Conservation (phyloP, 2,329 filamentous ascomycete genomes). For the Elsinoe batatas region DNA sequence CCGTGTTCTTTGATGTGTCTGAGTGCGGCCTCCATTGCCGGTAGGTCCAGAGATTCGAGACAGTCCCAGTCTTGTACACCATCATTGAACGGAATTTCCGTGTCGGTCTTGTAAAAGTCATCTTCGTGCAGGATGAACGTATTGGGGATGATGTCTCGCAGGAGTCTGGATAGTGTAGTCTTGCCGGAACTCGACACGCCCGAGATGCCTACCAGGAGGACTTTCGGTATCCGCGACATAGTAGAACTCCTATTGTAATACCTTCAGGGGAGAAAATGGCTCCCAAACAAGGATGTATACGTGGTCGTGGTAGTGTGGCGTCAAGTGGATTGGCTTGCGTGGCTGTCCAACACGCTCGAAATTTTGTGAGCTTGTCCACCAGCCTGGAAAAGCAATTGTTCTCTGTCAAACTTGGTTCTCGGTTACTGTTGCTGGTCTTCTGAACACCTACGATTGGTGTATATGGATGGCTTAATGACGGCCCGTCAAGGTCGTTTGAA, state of each 20-base stretch:
- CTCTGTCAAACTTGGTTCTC: not conserved
- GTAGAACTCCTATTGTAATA: not conserved
- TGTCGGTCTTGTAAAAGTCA: conserved; percentile 84
- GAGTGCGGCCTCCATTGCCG: conserved; percentile 57
- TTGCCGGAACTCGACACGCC: conserved; percentile 91
- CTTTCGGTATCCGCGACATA: conserved; percentile 18
- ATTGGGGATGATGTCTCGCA: conserved; percentile 65
- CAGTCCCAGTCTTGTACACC: conserved; percentile 88
- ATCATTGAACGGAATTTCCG: conserved; percentile 46
- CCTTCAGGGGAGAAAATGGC: too few relatives aligned
- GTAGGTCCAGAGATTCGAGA: conserved; percentile 63
- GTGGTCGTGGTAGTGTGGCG: not conserved
- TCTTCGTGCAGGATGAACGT: conserved; percentile 86
- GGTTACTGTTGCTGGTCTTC: too few relatives aligned
- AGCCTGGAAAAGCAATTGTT: not conserved
- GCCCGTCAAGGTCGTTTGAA: not conserved
- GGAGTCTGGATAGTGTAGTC: conserved; percentile 77
- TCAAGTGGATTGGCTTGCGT: not conserved
- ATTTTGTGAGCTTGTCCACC: not conserved
- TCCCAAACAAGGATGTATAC: too few relatives aligned
- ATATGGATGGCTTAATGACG: too few relatives aligned
- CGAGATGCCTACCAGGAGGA: conserved; percentile 67
- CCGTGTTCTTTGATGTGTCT: conserved; percentile 61
- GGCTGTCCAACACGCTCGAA: not conserved
- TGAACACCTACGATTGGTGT: too few relatives aligned